phyloP scores from a whole-genome alignment of 345 rosid species.

The Gossypium stocksii region DNA sequence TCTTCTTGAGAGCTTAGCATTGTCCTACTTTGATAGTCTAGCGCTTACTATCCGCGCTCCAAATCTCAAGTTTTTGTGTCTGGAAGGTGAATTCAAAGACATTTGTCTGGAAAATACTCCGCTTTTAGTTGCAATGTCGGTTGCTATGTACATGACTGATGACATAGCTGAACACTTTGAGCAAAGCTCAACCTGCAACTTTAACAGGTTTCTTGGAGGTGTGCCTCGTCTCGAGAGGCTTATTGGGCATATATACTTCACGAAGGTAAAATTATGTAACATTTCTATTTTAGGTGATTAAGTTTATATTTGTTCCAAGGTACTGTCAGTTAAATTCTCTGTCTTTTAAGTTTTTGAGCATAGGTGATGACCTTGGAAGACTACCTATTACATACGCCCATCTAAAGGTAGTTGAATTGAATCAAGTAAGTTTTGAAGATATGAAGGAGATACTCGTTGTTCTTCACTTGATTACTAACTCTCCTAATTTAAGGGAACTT shows the following conservation, averaged over 20 bases:
- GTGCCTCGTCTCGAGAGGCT: slow-evolving; percentile 81
- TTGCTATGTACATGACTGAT: slow-evolving; percentile 84
- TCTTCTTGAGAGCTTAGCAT: slow-evolving; percentile 65
- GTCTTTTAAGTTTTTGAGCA: slow-evolving; percentile 65
- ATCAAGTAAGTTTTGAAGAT: slow-evolving; percentile 92
- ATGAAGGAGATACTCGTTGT: slow-evolving; percentile 67
- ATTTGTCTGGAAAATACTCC: slow-evolving; percentile 75
- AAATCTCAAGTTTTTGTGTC: slow-evolving; percentile 67
- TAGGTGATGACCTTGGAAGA: slow-evolving; percentile 66
- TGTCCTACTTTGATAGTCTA: slow-evolving; percentile 79
- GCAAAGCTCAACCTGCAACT: slow-evolving; percentile 76
- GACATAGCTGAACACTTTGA: slow-evolving; percentile 69
- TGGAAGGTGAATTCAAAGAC: slow-evolving; percentile 88
- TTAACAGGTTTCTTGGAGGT: slow-evolving; percentile 72
- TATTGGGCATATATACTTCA: slow-evolving; percentile 72
- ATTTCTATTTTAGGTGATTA: neutral
- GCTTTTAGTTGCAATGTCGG: slow-evolving; percentile 54
- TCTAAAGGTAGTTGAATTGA: slow-evolving; percentile 60
- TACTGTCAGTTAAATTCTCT: slow-evolving; percentile 1
- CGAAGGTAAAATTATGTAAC: slow-evolving; percentile 51
- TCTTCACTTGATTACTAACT: slow-evolving; percentile 73
- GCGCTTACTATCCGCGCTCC: slow-evolving; percentile 66
- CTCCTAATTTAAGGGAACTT: slow-evolving; percentile 77
- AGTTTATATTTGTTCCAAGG: slow-evolving; percentile 2
- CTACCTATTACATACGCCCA: slow-evolving; percentile 53